Percentiles rank a stretch among this genome's conserved stretches.
These are phyloP conservation scores for Effrenium voratum DNA, from an alignment of 73 alveolate genomes.

Conservation along the genomic window DNA sequence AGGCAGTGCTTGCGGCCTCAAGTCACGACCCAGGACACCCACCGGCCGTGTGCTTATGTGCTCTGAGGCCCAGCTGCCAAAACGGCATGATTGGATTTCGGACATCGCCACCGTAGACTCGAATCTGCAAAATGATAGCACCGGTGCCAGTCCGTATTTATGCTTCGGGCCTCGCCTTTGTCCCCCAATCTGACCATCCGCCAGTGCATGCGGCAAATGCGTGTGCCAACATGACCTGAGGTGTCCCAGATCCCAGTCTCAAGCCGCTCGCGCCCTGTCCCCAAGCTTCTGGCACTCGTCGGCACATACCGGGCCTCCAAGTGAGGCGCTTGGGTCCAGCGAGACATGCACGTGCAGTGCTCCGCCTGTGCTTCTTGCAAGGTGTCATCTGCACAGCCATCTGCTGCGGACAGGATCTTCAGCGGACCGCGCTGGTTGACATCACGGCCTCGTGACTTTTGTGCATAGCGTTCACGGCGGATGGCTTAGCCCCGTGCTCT, in stretches of 20 bases:
- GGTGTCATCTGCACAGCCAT: conserved; percentile 94
- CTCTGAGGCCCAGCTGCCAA: conserved; percentile 72
- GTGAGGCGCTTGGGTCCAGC: not conserved
- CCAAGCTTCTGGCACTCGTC: conserved; percentile 16
- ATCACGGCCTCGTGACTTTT: not conserved
- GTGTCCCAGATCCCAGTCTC: not conserved
- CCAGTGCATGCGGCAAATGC: conserved; percentile 66
- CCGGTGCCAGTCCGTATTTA: not conserved
- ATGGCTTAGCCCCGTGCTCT: not conserved
- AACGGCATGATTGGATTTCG: conserved; percentile 75
- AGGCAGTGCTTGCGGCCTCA: conserved; percentile 83
- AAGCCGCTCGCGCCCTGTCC: not conserved
- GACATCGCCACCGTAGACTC: conserved; percentile 91
- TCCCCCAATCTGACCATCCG: conserved; percentile 75
- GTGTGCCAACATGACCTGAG: conserved; percentile 90
- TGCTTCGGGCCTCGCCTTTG: conserved; percentile 35
- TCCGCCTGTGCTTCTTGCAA: conserved; percentile 76
- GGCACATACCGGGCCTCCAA: conserved; percentile 87
- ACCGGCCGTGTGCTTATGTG: not conserved
- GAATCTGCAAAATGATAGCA: conserved; percentile 7
- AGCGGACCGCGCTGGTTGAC: conserved; percentile 32
- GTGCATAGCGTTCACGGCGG: not conserved
- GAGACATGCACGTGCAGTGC: not conserved
- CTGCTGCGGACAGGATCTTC: conserved; percentile 92
- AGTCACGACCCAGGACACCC: not conserved